Conservation (phyloP, 192 early-diverging fungal genomes). For the Diversispora epigaea region DNA sequence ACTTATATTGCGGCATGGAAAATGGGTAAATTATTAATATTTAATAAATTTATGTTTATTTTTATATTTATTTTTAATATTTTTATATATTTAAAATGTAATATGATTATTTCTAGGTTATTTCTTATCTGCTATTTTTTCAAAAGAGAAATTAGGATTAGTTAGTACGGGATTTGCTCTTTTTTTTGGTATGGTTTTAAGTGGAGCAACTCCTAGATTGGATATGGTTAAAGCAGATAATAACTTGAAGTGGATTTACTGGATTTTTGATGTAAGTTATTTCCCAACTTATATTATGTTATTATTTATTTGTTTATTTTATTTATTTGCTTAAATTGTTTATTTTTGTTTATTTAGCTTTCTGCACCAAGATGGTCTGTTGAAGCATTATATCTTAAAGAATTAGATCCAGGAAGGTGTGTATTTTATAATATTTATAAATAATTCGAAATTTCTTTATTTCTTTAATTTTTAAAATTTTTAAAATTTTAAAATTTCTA, state of each 20-base stretch:
- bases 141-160: slow-evolving; percentile 43
- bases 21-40: slow-evolving; percentile 31
- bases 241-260: slow-evolving; percentile 40
- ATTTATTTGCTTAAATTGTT: neutral
- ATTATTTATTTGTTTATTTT: neutral
- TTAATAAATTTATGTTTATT: neutral
- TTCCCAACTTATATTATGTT: neutral
- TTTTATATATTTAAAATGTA: neutral
- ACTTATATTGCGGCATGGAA: slow-evolving; percentile 58
- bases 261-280: slow-evolving; percentile 48
- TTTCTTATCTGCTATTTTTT: slow-evolving; percentile 50
- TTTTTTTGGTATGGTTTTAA: slow-evolving; percentile 59
- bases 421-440: neutral
- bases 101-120: slow-evolving; percentile 39
- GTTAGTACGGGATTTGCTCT: slow-evolving; percentile 61
- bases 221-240: slow-evolving; percentile 39
- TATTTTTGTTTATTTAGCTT: slow-evolving; percentile 10
- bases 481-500: neutral
- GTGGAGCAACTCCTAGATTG: slow-evolving; percentile 57
- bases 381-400: slow-evolving; percentile 59
- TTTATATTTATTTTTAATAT: neutral
- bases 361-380: slow-evolving; percentile 64
- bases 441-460: neutral
- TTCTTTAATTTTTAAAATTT: no score
- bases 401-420: slow-evolving; percentile 41